These are phyloP conservation scores for Rhodomyrtus tomentosa DNA, from an alignment of 345 rosid species.

Conservation along the genomic window DNA sequence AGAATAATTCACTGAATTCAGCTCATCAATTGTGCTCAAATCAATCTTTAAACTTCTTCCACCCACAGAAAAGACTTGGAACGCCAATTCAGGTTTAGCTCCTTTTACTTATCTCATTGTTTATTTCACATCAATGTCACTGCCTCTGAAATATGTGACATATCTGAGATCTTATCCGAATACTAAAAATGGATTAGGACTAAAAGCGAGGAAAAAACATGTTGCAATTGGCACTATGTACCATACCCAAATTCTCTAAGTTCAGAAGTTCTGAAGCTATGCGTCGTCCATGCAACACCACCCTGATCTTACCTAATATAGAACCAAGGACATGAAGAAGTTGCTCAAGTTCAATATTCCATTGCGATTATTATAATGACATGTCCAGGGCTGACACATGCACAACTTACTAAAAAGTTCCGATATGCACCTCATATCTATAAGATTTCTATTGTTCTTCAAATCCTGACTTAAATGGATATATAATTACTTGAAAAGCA, in stretches of 20 bases:
- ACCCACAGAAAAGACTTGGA: not conserved
- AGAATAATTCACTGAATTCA: not conserved
- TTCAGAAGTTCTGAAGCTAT: not conserved
- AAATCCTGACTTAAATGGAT: not conserved
- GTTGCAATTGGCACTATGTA: not conserved
- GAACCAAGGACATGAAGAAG: not conserved
- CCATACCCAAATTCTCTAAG: not conserved
- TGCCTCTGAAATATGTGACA: not conserved
- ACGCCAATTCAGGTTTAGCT: not conserved
- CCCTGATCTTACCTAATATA: not conserved
- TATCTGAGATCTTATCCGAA: not conserved
- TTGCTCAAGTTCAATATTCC: not conserved
- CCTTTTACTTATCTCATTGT: not conserved
- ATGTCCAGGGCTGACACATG: not conserved
- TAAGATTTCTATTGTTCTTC: not conserved
- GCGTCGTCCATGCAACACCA: not conserved
- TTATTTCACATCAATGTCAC: not conserved
- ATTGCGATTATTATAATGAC: not conserved
- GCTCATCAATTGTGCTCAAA: not conserved
- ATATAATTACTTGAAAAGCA: not conserved
- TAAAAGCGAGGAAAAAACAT: not conserved
- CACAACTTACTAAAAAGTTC: not conserved
- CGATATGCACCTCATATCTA: not conserved
- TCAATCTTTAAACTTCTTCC: not conserved
- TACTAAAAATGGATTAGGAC: not conserved